Conservation (phyloP, 2,329 filamentous ascomycete genomes). For the Fusarium cyanostomum region DNA sequence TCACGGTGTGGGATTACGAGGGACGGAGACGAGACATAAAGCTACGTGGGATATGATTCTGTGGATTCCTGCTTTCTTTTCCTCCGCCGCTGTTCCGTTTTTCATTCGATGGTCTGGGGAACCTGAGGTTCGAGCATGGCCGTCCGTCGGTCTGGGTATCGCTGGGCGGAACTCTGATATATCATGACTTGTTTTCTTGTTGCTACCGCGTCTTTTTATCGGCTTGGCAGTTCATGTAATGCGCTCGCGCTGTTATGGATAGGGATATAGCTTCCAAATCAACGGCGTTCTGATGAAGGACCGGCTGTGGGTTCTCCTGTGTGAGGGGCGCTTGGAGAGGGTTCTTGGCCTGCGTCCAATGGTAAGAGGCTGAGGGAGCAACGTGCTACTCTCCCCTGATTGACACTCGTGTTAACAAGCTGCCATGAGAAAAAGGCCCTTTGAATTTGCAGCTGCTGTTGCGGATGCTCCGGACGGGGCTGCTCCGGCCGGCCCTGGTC, state of each 20-base stretch:
- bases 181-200: slow-evolving; percentile 23
- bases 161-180: slow-evolving; percentile 36
- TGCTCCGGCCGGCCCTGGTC: slow-evolving; percentile 13
- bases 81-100: background rate
- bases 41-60: slow-evolving; percentile 14
- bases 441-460: too few species aligned
- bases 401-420: background rate
- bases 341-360: slow-evolving; percentile 8
- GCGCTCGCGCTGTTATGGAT: slow-evolving; percentile 15
- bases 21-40: slow-evolving; percentile 5
- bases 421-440: background rate
- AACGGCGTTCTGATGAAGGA: slow-evolving; percentile 32
- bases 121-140: slow-evolving; percentile 7
- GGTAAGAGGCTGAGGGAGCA: background rate
- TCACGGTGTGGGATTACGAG: background rate
- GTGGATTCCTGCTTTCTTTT: background rate
- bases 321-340: background rate
- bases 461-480: slow-evolving; percentile 19
- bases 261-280: slow-evolving; percentile 12
- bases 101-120: slow-evolving; percentile 1
- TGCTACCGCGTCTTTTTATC: slow-evolving; percentile 8
- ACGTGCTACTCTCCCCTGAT: slow-evolving; percentile 1
- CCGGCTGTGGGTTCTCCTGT: background rate
- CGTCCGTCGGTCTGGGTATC: slow-evolving; percentile 12
- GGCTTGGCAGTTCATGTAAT: slow-evolving; percentile 25